Percentiles rank a stretch among this genome's conserved stretches.
Evolutionary conservation across 768 basidiomycete species (phyloP).

Genomic region (Suillus decipiens): DNA sequence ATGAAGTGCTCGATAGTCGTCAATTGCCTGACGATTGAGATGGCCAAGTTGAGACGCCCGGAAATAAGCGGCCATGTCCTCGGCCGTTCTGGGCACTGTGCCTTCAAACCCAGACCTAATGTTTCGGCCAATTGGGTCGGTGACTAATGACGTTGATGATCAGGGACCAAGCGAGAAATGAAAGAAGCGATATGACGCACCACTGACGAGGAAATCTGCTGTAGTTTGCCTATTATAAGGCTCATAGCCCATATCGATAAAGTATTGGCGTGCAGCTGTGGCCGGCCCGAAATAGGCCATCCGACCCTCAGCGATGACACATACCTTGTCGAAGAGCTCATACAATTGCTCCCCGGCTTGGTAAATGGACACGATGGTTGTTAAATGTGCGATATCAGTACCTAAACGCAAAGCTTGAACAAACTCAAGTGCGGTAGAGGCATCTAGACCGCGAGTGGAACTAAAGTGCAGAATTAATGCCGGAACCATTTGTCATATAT

Average conservation of each 20-base stretch:
- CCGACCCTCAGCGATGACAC: constrained; percentile 56
- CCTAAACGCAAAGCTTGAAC: constrained; percentile 63
- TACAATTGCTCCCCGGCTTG: constrained; percentile 77
- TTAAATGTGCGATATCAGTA: constrained; percentile 53
- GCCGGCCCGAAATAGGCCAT: constrained; percentile 61
- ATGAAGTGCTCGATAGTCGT: constrained; percentile 43
- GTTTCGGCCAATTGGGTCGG: constrained; percentile 61
- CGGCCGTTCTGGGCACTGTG: constrained; percentile 52
- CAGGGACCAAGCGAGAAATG: background rate
- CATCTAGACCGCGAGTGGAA: constrained; percentile 64
- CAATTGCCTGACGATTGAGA: constrained; percentile 48
- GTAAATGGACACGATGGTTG: constrained; percentile 82
- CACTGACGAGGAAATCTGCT: constrained; percentile 57
- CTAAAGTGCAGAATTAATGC: constrained; percentile 35
- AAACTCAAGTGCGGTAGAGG: constrained; percentile 74
- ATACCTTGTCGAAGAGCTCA: constrained; percentile 68
- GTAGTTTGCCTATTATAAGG: constrained; percentile 59
- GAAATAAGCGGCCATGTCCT: constrained; percentile 57
- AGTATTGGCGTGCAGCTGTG: constrained; percentile 52
- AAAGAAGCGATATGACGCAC: constrained; percentile 20
- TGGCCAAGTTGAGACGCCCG: constrained; percentile 39
- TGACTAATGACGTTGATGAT: constrained; percentile 38
- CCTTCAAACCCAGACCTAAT: constrained; percentile 41
- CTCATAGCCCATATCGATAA: constrained; percentile 54
- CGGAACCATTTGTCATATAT: too few species aligned